Evolutionary conservation across 805 yeast genomes (phyloP).

Genomic region (Isabelozyma pseudorhagii): DNA sequence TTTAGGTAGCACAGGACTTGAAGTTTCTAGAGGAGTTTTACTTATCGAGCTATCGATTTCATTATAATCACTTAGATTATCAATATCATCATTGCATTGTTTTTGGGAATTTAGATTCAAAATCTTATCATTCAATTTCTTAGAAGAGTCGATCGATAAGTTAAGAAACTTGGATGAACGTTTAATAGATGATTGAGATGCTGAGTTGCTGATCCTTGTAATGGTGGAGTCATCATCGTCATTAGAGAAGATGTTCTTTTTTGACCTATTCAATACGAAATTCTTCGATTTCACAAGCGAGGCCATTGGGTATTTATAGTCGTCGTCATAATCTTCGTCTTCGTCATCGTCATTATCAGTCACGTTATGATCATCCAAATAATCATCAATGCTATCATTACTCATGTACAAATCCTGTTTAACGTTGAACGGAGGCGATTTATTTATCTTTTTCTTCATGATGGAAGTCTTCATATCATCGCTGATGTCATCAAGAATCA

Average conservation of each 20-base stretch:
- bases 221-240: background rate
- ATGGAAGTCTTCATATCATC: slow-evolving; percentile 12
- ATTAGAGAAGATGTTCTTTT: too few species aligned
- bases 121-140: background rate
- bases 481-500: slow-evolving; percentile 35
- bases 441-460: slow-evolving; percentile 24
- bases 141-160: slow-evolving; percentile 29
- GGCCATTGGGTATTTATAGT: background rate
- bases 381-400: slow-evolving; percentile 19
- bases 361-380: slow-evolving; percentile 13
- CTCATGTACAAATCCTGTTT: slow-evolving; percentile 21
- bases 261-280: background rate
- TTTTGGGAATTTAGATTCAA: too few species aligned
- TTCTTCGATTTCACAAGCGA: background rate
- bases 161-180: slow-evolving; percentile 41
- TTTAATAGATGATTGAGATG: slow-evolving; percentile 26
- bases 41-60: slow-evolving; percentile 19
- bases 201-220: slow-evolving; percentile 4
- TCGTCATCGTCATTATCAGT: slow-evolving; percentile 5
- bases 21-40: slow-evolving; percentile 9
- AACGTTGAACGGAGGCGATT: slow-evolving; percentile 41
- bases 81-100: slow-evolving; percentile 14
- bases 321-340: slow-evolving; percentile 8
- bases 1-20: slow-evolving; percentile 9
- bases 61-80: slow-evolving; percentile 20